phyloP scores from a whole-genome alignment of 1,284 basidiomycete species.

The Fomitopsis schrenkii region DNA sequence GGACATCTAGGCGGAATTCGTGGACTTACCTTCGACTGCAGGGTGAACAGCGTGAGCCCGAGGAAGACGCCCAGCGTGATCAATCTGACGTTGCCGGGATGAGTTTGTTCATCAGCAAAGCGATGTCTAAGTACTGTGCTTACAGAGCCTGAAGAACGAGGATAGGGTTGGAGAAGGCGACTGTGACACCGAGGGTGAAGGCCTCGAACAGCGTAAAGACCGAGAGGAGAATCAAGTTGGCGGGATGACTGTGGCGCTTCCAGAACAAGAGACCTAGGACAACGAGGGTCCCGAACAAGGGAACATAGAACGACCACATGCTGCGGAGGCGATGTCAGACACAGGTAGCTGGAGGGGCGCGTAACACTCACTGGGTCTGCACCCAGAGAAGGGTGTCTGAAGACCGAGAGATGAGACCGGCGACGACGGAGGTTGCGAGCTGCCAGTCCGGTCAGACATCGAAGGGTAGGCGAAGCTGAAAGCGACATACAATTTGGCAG shows the following conservation, averaged over 20 bases:
- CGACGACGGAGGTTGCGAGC: constrained; percentile 70
- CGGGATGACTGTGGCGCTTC: constrained; percentile 84
- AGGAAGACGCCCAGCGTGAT: constrained; percentile 87
- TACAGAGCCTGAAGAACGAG: constrained; percentile 85
- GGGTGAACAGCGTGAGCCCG: constrained; percentile 82
- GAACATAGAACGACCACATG: constrained; percentile 71
- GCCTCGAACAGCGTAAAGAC: constrained; percentile 80
- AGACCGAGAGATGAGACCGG: constrained; percentile 62
- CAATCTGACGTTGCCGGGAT: constrained; percentile 37
- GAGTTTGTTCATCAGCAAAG: background rate
- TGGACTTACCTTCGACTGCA: constrained; percentile 67
- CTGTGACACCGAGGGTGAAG: constrained; percentile 73
- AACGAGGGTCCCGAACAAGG: constrained; percentile 70
- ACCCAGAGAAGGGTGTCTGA: constrained; percentile 35
- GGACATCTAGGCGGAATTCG: background rate
- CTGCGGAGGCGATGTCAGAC: constrained; percentile 32
- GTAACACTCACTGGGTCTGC: background rate
- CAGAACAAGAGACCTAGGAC: constrained; percentile 78
- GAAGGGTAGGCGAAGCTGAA: background rate
- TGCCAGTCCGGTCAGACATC: constrained; percentile 19
- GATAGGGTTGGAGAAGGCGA: constrained; percentile 72
- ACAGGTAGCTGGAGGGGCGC: constrained; percentile 2
- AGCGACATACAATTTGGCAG: constrained; percentile 58
- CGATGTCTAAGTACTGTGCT: constrained; percentile 23
- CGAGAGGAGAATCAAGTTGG: constrained; percentile 75